These are phyloP conservation scores for Volvox africanus DNA, from an alignment of 139 green algal species.

Conservation along the genomic window DNA sequence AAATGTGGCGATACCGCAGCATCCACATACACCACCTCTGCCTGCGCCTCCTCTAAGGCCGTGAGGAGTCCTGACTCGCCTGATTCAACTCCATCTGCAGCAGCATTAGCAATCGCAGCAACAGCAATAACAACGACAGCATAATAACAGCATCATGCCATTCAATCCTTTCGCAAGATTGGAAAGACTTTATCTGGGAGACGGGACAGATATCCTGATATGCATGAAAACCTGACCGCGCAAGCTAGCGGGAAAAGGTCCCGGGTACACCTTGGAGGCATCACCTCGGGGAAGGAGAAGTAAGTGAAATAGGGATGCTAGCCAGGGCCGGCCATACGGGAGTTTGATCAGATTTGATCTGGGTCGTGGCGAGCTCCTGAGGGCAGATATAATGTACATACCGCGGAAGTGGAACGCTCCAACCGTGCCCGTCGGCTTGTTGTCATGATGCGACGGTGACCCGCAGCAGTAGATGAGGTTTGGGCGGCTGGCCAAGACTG, in stretches of 20 bases:
- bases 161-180: too few species aligned
- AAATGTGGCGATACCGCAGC: slow-evolving; percentile 24
- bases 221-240: too few species aligned
- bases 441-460: slow-evolving; percentile 5
- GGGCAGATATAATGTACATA: neutral
- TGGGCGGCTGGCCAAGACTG: slow-evolving; percentile 60
- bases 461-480: slow-evolving; percentile 74
- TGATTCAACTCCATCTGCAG: neutral
- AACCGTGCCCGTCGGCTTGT: slow-evolving; percentile 11
- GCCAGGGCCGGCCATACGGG: too few species aligned
- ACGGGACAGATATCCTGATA: too few species aligned
- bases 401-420: slow-evolving; percentile 50
- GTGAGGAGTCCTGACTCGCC: slow-evolving; percentile 28
- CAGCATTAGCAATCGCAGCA: neutral
- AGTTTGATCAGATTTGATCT: too few species aligned
- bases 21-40: slow-evolving; percentile 65
- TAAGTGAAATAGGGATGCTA: too few species aligned
- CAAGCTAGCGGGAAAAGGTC: too few species aligned
- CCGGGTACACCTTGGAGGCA: too few species aligned
- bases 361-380: neutral
- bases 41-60: neutral
- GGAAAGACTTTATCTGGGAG: too few species aligned
- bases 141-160: too few species aligned
- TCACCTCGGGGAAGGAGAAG: too few species aligned
- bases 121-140: neutral